Evolutionary conservation across 805 yeast genomes (phyloP), one percentile per base, ranked within the genome.

Genomic region (Clavispora asparagi): DNA sequence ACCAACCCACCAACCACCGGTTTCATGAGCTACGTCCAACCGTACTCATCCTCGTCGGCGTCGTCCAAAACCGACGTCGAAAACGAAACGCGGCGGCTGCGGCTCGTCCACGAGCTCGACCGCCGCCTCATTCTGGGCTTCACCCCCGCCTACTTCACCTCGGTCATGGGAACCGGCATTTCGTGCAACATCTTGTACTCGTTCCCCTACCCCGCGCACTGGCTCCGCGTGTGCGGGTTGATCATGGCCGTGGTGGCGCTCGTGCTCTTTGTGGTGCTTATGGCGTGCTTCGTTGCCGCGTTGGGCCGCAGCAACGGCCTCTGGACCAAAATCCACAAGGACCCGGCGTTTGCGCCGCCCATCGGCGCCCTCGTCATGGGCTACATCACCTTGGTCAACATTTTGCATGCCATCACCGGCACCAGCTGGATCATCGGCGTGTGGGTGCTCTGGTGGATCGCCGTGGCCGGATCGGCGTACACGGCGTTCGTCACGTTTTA

Each of bases 281-380:
- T 74, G 13, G 29, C 67, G 10, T 61, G 80, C 28, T 70, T 78
- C 32, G 44, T 71, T 1, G 49, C 74, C 27, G 74, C 78, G 41
- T 43, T 77, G 26, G 17, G 65, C 7, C 61, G 63, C 32, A 70
- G 74, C 51, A 57, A 62, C 10, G 39, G 9, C 6, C 42, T 55
- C 35, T 33, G 53, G 43, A 54, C 43, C n/a, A 45, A 43, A 35
- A 49, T 53, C 40, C 58, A 67, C 44, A 43, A 58, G 16, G 67
- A 68, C 45, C 74, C 81, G 1, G 58, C 63, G 2, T 67, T 76
- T 32, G 77, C 82, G 40, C 81, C 82, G 2, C 87, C 82, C 56
- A 67, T 87, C 67, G 96, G 96, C 7, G 82, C 92, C 51, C 76
- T 78, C 46, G 83, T 88, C 14, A 90, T 90, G 96, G 96, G 90